Conservation (phyloP, 306 rosid genomes). For the Begonia masoniana region DNA sequence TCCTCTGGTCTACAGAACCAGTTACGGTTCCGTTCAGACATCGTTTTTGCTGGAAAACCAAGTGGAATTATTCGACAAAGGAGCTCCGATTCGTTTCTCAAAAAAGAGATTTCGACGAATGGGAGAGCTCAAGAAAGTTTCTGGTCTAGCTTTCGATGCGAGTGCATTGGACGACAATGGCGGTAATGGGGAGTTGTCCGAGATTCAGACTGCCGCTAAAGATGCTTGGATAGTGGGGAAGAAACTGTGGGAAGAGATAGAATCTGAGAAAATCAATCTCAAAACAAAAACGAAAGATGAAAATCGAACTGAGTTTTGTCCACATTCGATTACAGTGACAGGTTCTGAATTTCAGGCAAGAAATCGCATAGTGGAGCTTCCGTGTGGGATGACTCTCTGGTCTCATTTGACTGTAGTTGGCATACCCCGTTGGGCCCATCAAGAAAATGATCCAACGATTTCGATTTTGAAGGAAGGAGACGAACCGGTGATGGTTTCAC, state of each 20-base stretch:
- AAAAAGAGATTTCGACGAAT: conserved; percentile 22
- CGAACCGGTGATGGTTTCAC: conserved; percentile 72
- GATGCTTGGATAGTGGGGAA: conserved; percentile 65
- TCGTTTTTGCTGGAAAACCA: conserved; percentile 20
- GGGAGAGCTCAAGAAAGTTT: conserved; percentile 38
- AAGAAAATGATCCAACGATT: conserved; percentile 65
- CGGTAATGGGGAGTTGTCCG: conserved; percentile 25
- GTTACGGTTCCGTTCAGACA: conserved; percentile 24
- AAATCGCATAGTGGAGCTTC: conserved; percentile 48
- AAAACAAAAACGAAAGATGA: conserved; percentile 13
- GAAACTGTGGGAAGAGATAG: conserved; percentile 56
- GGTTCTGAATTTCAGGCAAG: conserved; percentile 38
- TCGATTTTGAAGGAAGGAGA: conserved; percentile 54
- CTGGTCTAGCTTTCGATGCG: conserved; percentile 51
- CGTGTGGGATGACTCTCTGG: conserved; percentile 83
- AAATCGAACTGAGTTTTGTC: conserved; percentile 54
- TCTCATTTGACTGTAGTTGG: conserved; percentile 88
- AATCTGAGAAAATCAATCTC: conserved; percentile 26
- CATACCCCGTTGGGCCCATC: conserved; percentile 78
- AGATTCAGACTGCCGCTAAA: conserved; percentile 50
- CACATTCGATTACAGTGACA: conserved; percentile 41
- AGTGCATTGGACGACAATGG: conserved; percentile 18
- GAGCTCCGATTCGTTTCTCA: conserved; percentile 17
- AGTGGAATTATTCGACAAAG: conserved; percentile 17
- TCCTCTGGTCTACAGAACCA: conserved; percentile 41